phyloP scores from a whole-genome alignment of 2,329 filamentous ascomycete species.

The Venturia carpophila region DNA sequence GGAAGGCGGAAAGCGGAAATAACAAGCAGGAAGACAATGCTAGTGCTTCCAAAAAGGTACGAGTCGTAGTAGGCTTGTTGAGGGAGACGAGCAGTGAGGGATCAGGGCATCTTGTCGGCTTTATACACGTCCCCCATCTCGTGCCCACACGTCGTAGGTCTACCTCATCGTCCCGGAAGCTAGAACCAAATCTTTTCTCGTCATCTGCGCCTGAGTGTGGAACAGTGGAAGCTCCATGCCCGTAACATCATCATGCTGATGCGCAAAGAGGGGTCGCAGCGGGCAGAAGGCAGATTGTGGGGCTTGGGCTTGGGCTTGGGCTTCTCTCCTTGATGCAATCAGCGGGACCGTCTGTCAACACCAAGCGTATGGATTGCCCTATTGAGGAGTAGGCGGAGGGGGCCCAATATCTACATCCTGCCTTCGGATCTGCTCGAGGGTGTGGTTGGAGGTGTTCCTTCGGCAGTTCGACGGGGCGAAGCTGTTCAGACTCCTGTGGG shows the following conservation, averaged over 20 bases:
- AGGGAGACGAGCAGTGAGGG: neutral
- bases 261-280: neutral
- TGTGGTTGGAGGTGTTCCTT: neutral
- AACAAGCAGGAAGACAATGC: neutral
- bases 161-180: neutral
- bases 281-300: neutral
- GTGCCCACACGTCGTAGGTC: neutral
- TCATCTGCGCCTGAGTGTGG: neutral
- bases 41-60: neutral
- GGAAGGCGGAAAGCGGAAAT: neutral
- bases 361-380: neutral
- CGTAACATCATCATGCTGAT: constrained; percentile 9
- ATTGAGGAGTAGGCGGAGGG: neutral
- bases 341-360: neutral
- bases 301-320: neutral
- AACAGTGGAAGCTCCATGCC: neutral
- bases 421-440: neutral
- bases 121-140: neutral
- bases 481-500: neutral
- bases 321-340: neutral
- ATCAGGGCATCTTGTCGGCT: neutral
- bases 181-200: neutral
- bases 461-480: neutral
- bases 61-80: neutral
- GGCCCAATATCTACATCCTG: neutral